Base-by-base conservation (phyloP, 805 yeast species). In the Isabelozyma rhagii region DNA sequence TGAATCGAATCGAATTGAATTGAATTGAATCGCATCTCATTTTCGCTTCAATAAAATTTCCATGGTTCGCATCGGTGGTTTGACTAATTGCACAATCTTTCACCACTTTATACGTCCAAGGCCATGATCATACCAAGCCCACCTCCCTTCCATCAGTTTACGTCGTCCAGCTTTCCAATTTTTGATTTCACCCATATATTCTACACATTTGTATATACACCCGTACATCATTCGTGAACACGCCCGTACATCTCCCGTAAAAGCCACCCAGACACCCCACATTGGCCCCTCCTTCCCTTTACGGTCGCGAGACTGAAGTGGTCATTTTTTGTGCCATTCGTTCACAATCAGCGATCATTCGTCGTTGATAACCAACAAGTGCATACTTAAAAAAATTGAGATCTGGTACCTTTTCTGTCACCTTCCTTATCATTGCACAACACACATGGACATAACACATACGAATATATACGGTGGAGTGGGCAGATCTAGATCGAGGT, bases 401-500 rank as follows among this genome's bases (percentile, higher is more conserved):
- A 31, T 31, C 36, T 31, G 7, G 11, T 17, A 15, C 5, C 38
- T 15, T n/a, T 9, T 14, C 8, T 21, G 25, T 21, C 25, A 21
- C 25, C 25, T 21, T 21, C 25, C 25, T 21, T 21, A 6, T 2
- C 5, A 21, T 21, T 21, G 5, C 25, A 21, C 25, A 21, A 21
- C 25, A 21, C 4, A 21, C 14, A 56, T 56, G 59, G 60, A 56
- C 29, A 51, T 56, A 10, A 50, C 53, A 13, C 53, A 52, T 31
- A 44, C 43, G 78, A 46, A 46, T 36, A 43, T 41, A 36, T 34
- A 38, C 15, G 27, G 44, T 10, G 41, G 38, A 14, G 47, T 61
- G 18, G 59, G 71, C 15, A 56, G 69, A 45, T 65, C 75, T 11
- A 60, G 75, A 44, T 71, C 79, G 2, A 56, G 78, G 25, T 74